Evolutionary conservation across 345 rosid genomes (phyloP).

Genomic region (Corchorus olitorius): DNA sequence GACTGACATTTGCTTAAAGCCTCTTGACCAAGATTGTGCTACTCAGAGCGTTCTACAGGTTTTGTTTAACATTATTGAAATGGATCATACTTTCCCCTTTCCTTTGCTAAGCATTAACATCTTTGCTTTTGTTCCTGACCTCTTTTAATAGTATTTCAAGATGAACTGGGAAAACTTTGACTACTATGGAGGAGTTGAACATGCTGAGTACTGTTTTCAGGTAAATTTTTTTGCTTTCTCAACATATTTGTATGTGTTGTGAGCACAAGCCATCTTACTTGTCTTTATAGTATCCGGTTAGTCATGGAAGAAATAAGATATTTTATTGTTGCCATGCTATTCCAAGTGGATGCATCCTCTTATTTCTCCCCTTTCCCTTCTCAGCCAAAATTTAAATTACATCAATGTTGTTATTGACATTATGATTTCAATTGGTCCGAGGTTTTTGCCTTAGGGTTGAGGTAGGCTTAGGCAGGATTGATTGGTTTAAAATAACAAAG

Average conservation of each 20-base stretch:
- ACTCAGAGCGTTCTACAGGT: conserved; percentile 97
- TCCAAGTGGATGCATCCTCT: neutral
- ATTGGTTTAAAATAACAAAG: neutral
- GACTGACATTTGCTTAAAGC: conserved; percentile 91
- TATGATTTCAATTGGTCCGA: neutral
- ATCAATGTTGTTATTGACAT: neutral
- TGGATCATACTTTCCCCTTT: neutral
- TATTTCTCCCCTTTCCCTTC: neutral
- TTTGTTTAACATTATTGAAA: conserved; percentile 9
- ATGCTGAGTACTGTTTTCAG: conserved; percentile 92
- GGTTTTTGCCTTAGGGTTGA: neutral
- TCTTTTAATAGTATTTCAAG: conserved; percentile 68
- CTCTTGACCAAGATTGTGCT: conserved; percentile 90
- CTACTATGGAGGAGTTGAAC: conserved; percentile 73
- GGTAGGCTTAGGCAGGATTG: conserved; percentile 2
- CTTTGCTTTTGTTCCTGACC: conserved; percentile 14
- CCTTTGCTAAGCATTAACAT: conserved; percentile 21
- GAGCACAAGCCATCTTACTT: neutral
- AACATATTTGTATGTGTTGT: neutral
- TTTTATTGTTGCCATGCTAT: neutral
- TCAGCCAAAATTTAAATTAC: neutral
- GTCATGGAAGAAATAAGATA: neutral
- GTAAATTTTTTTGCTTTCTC: conserved; percentile 35
- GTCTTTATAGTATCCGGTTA: neutral
- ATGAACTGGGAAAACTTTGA: conserved; percentile 77